These are phyloP conservation scores for Myochromella boudieri DNA, from an alignment of 768 basidiomycete genomes.

Conservation along the genomic window DNA sequence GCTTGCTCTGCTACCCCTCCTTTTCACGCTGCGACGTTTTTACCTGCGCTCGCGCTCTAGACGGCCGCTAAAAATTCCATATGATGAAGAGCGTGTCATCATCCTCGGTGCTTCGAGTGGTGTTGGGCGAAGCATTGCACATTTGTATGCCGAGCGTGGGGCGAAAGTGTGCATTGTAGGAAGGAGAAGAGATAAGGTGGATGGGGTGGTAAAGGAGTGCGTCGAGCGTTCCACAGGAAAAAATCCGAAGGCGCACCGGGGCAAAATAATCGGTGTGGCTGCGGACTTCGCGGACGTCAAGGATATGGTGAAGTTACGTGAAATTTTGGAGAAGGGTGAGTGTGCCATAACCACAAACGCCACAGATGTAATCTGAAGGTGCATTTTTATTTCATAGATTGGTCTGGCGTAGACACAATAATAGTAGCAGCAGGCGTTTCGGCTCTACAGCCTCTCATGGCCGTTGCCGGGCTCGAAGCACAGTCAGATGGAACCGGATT, in stretches of 20 bases:
- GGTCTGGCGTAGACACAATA: constrained; percentile 82
- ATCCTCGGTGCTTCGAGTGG: constrained; percentile 85
- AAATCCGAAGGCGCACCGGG: constrained; percentile 7
- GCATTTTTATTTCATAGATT: constrained; percentile 49
- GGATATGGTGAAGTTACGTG: constrained; percentile 65
- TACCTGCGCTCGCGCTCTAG: constrained; percentile 16
- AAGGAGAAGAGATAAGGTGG: constrained; percentile 53
- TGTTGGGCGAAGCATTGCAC: constrained; percentile 71
- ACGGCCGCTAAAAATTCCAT: constrained; percentile 10
- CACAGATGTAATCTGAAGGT: too few relatives aligned
- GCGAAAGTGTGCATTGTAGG: constrained; percentile 76
- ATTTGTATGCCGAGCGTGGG: constrained; percentile 71
- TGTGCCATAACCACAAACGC: too few relatives aligned
- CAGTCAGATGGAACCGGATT: constrained; percentile 28
- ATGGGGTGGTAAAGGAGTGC: constrained; percentile 65
- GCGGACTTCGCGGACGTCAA: constrained; percentile 68
- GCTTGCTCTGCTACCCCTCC: constrained; percentile 25
- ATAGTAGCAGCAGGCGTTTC: constrained; percentile 84
- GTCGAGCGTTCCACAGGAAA: constrained; percentile 21
- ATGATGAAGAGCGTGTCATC: constrained; percentile 64
- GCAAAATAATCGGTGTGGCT: constrained; percentile 43
- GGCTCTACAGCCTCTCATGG: constrained; percentile 73
- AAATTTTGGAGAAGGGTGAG: constrained; percentile 54
- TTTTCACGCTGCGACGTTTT: constrained; percentile 21
- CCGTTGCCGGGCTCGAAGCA: constrained; percentile 57